These are phyloP conservation scores for Chenopodium berlandieri DNA, from an alignment of 148 eudicot genomes.

Conservation along the genomic window DNA sequence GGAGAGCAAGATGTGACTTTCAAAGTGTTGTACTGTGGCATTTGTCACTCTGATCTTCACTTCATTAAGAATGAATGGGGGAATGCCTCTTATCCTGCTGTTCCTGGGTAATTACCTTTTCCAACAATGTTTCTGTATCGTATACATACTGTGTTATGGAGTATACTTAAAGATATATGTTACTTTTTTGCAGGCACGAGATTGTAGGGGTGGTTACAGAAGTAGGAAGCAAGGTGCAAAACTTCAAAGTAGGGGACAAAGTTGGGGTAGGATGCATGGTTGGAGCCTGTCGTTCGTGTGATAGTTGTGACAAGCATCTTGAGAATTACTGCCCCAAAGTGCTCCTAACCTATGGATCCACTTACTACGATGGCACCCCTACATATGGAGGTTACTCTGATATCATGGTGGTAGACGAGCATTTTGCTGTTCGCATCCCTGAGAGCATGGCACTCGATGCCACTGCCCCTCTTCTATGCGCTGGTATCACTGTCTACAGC, in stretches of 20 bases:
- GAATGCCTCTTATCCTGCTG: constrained; percentile 32
- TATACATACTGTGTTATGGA: neutral
- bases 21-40: constrained; percentile 43
- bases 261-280: constrained; percentile 45
- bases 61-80: constrained; percentile 46
- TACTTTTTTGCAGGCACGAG: constrained; percentile 38
- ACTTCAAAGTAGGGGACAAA: constrained; percentile 44
- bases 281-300: constrained; percentile 44
- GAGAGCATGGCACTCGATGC: constrained; percentile 29
- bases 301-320: constrained; percentile 22
- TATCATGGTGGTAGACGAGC: constrained; percentile 36
- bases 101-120: constrained; percentile 36
- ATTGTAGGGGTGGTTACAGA: constrained; percentile 43
- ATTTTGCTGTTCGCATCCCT: constrained; percentile 35
- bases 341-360: constrained; percentile 25
- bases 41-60: constrained; percentile 47
- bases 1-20: constrained; percentile 41
- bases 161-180: neutral
- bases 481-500: constrained; percentile 48
- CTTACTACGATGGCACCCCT: constrained; percentile 32
- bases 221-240: constrained; percentile 41
- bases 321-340: constrained; percentile 39
- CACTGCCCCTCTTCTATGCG: constrained; percentile 54
- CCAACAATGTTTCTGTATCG: too few species aligned
- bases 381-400: constrained; percentile 46